Evolutionary conservation across 2,329 filamentous ascomycete species (phyloP).

Genomic region (Coniella lustricola): DNA sequence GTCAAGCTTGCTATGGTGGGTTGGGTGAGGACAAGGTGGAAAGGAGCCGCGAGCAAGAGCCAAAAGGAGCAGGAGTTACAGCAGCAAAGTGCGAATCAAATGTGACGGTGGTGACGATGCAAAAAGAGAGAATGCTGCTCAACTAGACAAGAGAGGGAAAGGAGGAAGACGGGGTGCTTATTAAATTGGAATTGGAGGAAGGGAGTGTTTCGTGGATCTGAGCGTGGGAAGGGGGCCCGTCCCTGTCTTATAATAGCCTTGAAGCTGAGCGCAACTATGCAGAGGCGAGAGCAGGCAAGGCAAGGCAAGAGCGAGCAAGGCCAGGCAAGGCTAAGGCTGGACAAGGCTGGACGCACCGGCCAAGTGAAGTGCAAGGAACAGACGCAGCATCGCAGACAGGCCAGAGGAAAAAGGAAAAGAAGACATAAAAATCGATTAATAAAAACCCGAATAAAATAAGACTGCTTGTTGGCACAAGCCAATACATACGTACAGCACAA

Average conservation of each 20-base stretch:
- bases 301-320: not conserved
- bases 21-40: not conserved
- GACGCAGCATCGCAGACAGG: not conserved
- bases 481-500: slow-evolving; percentile 1
- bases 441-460: not conserved
- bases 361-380: too few relatives aligned
- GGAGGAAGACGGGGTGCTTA: slow-evolving; percentile 4
- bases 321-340: slow-evolving; percentile 1
- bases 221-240: slow-evolving; percentile 17
- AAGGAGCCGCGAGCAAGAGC: not conserved
- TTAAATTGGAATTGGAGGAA: slow-evolving; percentile 13
- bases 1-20: not conserved
- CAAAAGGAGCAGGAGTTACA: slow-evolving; percentile 4
- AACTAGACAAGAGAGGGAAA: slow-evolving; percentile 4
- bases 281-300: not conserved
- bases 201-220: slow-evolving; percentile 15
- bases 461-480: not conserved
- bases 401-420: not conserved
- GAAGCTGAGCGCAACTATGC: slow-evolving; percentile 12
- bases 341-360: not conserved
- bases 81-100: not conserved
- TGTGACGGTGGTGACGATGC: not conserved
- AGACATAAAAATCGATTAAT: not conserved
- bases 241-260: slow-evolving; percentile 19
- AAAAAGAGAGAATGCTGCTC: not conserved